phyloP scores from a whole-genome alignment of 305 asterid species.

The Rubia balearica region DNA sequence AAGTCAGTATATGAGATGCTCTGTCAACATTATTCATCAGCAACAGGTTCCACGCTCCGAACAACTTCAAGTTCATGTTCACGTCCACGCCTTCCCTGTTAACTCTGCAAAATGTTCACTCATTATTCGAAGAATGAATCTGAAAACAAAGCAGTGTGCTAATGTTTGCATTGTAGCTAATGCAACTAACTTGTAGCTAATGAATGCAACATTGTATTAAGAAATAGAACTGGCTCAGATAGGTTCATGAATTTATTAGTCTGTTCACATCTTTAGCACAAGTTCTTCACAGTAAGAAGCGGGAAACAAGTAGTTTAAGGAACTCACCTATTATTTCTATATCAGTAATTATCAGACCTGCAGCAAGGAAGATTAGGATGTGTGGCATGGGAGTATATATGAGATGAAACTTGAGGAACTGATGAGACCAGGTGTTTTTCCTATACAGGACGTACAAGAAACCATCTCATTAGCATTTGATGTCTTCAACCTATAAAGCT shows the following conservation, averaged over 20 bases:
- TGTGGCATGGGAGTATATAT: conserved; percentile 20
- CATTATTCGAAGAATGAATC: background rate
- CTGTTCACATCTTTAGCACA: background rate
- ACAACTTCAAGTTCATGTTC: conserved; percentile 19
- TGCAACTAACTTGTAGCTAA: too few relatives aligned
- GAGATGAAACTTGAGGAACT: conserved; percentile 20
- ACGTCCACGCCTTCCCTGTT: conserved; percentile 33
- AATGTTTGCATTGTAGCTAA: background rate
- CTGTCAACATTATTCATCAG: conserved; percentile 1
- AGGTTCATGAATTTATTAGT: background rate
- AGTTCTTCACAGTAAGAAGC: background rate
- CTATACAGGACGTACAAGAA: conserved; percentile 12
- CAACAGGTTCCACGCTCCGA: conserved; percentile 26
- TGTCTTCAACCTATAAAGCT: conserved; percentile 14
- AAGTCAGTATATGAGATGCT: background rate
- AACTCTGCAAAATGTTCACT: conserved; percentile 31
- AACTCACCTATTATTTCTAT: conserved; percentile 24
- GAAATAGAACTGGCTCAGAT: background rate
- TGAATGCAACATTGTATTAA: background rate
- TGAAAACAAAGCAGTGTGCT: background rate
- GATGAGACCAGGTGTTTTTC: conserved; percentile 21
- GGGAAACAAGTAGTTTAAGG: background rate
- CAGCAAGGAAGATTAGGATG: conserved; percentile 22
- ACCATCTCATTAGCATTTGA: conserved; percentile 16
- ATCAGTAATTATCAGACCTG: conserved; percentile 22